Percentiles rank a stretch among this genome's conserved stretches.
These are phyloP conservation scores for Xanthoconium stramineum DNA, from an alignment of 768 basidiomycete genomes.

Conservation along the genomic window DNA sequence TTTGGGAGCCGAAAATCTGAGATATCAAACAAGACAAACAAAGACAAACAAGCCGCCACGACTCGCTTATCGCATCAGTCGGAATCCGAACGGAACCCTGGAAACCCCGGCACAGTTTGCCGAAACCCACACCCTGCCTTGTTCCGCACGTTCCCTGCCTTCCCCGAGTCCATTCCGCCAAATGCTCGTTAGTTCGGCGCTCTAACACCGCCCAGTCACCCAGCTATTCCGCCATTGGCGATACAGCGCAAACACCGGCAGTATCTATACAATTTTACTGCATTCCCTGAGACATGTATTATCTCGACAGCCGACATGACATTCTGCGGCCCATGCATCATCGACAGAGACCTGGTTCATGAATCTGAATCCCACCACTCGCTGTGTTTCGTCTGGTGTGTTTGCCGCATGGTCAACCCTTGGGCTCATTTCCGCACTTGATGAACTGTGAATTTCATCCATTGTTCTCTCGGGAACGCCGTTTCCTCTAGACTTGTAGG, in stretches of 20 bases:
- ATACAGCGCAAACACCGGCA: background rate
- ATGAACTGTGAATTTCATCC: background rate
- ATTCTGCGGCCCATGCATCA: background rate
- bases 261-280: too few species aligned
- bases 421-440: background rate
- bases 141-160: constrained; percentile 22
- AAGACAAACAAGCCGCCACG: constrained; percentile 17
- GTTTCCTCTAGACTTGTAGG: background rate
- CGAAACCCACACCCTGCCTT: constrained; percentile 3
- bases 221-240: background rate
- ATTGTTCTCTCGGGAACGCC: background rate
- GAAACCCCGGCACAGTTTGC: constrained; percentile 25
- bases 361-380: background rate
- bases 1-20: constrained; percentile 26
- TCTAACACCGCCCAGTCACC: constrained; percentile 9
- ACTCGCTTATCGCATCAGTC: constrained; percentile 19
- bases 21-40: constrained; percentile 28
- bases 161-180: background rate
- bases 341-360: too few species aligned
- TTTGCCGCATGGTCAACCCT: constrained; percentile 10
- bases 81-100: constrained; percentile 23
- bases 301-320: background rate
- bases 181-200: constrained; percentile 1
- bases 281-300: background rate
- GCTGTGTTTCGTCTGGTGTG: constrained; percentile 1